Evolutionary conservation across 768 basidiomycete species (phyloP), one percentile per base, ranked within the genome.

Genomic region (Sistotremastrum niveocremeum): DNA sequence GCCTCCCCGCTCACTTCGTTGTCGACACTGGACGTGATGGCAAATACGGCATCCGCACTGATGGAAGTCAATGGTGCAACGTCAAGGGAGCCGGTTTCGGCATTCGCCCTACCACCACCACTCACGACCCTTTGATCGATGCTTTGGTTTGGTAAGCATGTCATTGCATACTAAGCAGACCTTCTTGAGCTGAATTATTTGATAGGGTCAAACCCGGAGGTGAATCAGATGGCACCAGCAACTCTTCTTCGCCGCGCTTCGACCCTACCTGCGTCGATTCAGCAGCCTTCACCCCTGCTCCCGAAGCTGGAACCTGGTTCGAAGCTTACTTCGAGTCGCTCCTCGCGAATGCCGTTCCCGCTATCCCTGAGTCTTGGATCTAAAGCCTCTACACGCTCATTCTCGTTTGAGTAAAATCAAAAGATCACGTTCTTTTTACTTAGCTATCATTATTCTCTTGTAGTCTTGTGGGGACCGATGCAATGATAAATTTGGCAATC

Each of bases 301-400:
- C 65, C 29, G 65, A 65, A 51, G 65, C 62, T 47, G 64, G 65
- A 7, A 45, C 55, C 3, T 67, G 65, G 65, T 63, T 63, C 60
- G 56, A 63, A 42, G 55, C 55, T 6, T 60, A 57, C 46, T 59
- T 63, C 41, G 57, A 57, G 50, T 51, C 51, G 44, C 45, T 63
- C 41, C 49, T 63, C 29, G 49, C 50, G 45, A 56, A 61, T 30
- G 62, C 62, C 2, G 36, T 41, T 35, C 45, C 45, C 9, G 11
- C 41, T 11, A 37, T 45, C 34, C 36, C 32, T 20, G 10, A 20
- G 20, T 20, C 20, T 20, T 20, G 20, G 20, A 20, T 20, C 2
- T 20, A 20, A 20, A 20, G 20, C 20, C 20, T 20, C 20, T 20
- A 20, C 20, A 1, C 20, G 20, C 20, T 20, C 20, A 1, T 20